Evolutionary conservation across 345 rosid genomes (phyloP), one percentile per base, ranked within the genome.

Genomic region (Populus tremula): DNA sequence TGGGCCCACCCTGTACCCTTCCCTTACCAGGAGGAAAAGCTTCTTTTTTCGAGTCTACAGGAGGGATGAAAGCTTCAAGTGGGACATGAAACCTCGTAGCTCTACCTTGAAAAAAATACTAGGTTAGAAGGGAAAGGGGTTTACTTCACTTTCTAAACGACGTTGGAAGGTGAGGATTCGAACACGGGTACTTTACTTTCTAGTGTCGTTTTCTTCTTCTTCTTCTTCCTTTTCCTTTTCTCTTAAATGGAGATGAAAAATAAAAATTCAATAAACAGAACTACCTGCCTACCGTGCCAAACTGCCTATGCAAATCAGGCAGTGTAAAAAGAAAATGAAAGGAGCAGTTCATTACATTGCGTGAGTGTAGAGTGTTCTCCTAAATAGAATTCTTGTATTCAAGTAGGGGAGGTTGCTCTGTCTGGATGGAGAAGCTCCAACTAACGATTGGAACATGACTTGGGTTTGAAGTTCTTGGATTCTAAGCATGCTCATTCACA

Each of bases 351-450:
- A 17, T 17, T 67, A 18, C n/a, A 35, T 20, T 8, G 21, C 12
- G n/a, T 18, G 38, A 21, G 1, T 33, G 23, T 0, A 67, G 41
- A 7, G 16, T 4, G n/a, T 38, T 36, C 20, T 8, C 23, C 11
- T 8, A 35, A 10, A 29, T 39, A 38, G 13, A 64, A 41, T 65
- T 33, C 18, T 8, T 71, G 70, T 36, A 38, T 17, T 29, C 25
- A 61, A 67, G 79, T 77, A 67, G 79, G 86, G 71, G 77, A 67
- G 68, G 69, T 41, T n/a, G 20, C 3, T 16, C 79, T 71, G 73
- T 84, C 75, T 59, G 67, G 92, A 89, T 79, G 76, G 78, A n/a
- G 90, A 89, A 80, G 41, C 83, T 70, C 73, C 81, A 86, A 89
- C 93, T 71, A 88, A 88, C 86, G 76, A 78, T 67, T 53, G 17